These are phyloP conservation scores for Pyrus pyrifolia DNA, from an alignment of 306 rosid species.

Conservation along the genomic window DNA sequence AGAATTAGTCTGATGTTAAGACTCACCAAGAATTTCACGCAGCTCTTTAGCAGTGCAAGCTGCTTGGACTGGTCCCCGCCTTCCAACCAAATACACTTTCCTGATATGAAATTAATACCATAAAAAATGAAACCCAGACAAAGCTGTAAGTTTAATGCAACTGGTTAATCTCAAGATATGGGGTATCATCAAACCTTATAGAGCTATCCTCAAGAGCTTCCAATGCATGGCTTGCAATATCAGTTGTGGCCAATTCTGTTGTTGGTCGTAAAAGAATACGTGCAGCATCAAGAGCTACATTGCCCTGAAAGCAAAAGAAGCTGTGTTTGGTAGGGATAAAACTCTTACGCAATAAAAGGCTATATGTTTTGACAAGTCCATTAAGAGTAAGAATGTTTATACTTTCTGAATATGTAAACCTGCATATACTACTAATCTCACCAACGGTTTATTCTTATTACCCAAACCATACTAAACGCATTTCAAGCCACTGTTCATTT, in stretches of 20 bases:
- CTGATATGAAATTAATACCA: constrained; percentile 33
- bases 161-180: background rate
- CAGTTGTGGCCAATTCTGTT: constrained; percentile 66
- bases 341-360: background rate
- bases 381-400: background rate
- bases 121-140: constrained; percentile 5
- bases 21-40: constrained; percentile 86
- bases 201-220: constrained; percentile 67
- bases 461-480: background rate
- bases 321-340: constrained; percentile 6
- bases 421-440: background rate
- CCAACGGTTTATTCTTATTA: background rate
- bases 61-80: constrained; percentile 97
- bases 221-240: constrained; percentile 82
- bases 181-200: constrained; percentile 52
- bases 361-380: background rate
- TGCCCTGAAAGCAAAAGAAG: constrained; percentile 58
- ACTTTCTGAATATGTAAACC: background rate
- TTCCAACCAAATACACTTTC: constrained; percentile 87
- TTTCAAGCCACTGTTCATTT: background rate
- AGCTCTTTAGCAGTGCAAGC: constrained; percentile 94
- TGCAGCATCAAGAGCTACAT: constrained; percentile 93
- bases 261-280: constrained; percentile 73
- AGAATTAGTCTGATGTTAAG: background rate
- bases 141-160: constrained; percentile 4